These are phyloP conservation scores for Cyberlindnera bimundalis DNA, from an alignment of 805 yeast genomes.

Conservation along the genomic window DNA sequence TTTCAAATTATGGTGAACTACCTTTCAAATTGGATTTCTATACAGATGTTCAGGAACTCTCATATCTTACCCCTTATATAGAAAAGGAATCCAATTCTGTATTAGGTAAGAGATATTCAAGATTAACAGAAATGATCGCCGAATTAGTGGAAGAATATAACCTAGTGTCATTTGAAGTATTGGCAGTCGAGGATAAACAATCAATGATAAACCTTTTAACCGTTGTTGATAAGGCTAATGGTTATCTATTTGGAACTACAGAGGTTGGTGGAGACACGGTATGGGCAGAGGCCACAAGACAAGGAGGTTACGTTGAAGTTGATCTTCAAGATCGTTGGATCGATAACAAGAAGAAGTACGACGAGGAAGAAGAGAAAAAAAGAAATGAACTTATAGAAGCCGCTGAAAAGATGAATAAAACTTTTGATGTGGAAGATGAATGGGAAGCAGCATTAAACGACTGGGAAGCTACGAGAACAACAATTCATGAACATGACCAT, in stretches of 20 bases:
- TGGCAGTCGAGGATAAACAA: slow-evolving; percentile 86
- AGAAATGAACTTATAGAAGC: slow-evolving; percentile 40
- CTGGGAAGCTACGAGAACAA: slow-evolving; percentile 48
- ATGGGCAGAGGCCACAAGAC: slow-evolving; percentile 95
- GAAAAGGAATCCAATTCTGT: slow-evolving; percentile 69
- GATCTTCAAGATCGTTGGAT: slow-evolving; percentile 97
- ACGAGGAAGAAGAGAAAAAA: slow-evolving; percentile 52
- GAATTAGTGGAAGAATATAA: slow-evolving; percentile 86
- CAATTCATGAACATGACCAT: background rate
- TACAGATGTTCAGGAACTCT: slow-evolving; percentile 87
- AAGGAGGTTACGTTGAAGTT: slow-evolving; percentile 52
- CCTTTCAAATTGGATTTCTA: slow-evolving; percentile 84
- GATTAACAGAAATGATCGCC: slow-evolving; percentile 71
- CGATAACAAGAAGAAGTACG: slow-evolving; percentile 76
- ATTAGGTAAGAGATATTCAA: slow-evolving; percentile 57
- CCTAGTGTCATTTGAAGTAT: slow-evolving; percentile 81
- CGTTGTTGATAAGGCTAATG: slow-evolving; percentile 85
- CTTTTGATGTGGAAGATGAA: slow-evolving; percentile 59
- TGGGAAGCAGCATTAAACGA: slow-evolving; percentile 63
- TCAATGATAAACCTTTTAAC: slow-evolving; percentile 83
- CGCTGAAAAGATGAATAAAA: slow-evolving; percentile 37
- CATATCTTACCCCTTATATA: slow-evolving; percentile 61
- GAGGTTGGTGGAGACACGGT: slow-evolving; percentile 96
- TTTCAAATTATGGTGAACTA: slow-evolving; percentile 71
- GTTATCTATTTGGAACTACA: slow-evolving; percentile 87